Evolutionary conservation across 148 eudicot genomes (phyloP), one percentile per base, ranked within the genome.

Genomic region (Arbutus unedo): DNA sequence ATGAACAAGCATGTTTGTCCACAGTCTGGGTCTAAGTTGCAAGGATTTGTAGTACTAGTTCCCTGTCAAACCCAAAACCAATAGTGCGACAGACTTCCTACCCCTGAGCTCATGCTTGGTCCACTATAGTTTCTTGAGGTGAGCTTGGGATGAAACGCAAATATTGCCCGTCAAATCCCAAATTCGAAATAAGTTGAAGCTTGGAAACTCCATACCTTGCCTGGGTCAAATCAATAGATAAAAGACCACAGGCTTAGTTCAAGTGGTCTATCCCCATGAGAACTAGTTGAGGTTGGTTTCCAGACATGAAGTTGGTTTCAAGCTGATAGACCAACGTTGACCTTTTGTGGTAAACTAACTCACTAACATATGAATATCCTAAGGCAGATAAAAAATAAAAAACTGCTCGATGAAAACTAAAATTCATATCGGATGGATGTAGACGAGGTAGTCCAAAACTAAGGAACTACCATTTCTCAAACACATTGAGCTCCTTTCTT

Each of bases 21-120:
- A 72, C n/a, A 45, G 3, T 72, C 50, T 71, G 6, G 23, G 8
- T 18, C 3, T 72, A 72, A 19, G 25, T 49, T 72, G 13, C 23
- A 71, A 71, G 50, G 50, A 71, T 71, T 43, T 71, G 50, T 44
- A 43, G 75, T 18, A 41, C 75, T 71, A 43, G 75, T 71, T 16
- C 15, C 19, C 75, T 2, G 50, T 43, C 50, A 8, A 71, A 44
- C 47, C 49, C 75, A 71, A 71, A 71, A 71, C 23, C 75, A 15
- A 71, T 44, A 5, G 4, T 41, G 16, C 21, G 18, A 18, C 50
- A 43, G 48, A 43, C 8, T 71, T 71, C 45, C 64, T 15, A 4
- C 41, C 5, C 6, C n/a, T 38, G 7, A 16, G 45, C 19, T 70
- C 74, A 43, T 13, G 47, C 74, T 25, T 31, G 15, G 45, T 67